Evolutionary conservation across 768 basidiomycete species (phyloP), one percentile per base, ranked within the genome.

Genomic region (Phlebiopsis gigantea): DNA sequence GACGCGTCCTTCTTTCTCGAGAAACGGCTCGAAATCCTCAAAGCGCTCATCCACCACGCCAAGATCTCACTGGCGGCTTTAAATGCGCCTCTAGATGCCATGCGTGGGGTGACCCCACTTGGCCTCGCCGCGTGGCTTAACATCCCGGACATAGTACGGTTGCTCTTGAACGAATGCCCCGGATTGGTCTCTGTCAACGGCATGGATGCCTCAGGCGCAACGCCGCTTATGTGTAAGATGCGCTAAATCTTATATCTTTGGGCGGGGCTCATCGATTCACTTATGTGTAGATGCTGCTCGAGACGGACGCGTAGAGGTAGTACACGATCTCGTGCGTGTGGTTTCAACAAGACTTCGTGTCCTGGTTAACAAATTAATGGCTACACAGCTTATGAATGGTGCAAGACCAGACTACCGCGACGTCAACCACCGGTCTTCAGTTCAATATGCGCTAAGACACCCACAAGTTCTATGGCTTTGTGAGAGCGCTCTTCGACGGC

Each of bases 41-140:
- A 77, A 55, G 72, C 76, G 17, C 73, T 90, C 24, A 69, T 84
- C 15, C 69, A 67, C 8, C 83, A 83, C 56, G 77, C 79, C 1
- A 75, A 83, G 46, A 77, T 85, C 12, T 84, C 87, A 9, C 73
- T 92, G 14, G 79, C 79, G 65, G 84, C 86, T 17, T 72, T 92
- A 42, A 91, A 92, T 66, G 82, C 84, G n/a, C 84, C 88, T 0
- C 85, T 86, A 52, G 73, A 74, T 58, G 79, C 81, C 1, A 82
- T 86, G 74, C 82, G 81, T 53, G 87, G 88, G 30, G 87, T 88
- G 7, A 86, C 87, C 1, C 88, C 88, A 10, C 78, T 92, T 15
- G 84, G 87, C 4, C 82, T 89, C 76, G 87, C 88, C 6, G 83
- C 88, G 0, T 91, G 88, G 87, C 76, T 90, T 19, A 84, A 89